phyloP scores from a whole-genome alignment of 176 grass and related monocot species.

The Tuctoria greenei region DNA sequence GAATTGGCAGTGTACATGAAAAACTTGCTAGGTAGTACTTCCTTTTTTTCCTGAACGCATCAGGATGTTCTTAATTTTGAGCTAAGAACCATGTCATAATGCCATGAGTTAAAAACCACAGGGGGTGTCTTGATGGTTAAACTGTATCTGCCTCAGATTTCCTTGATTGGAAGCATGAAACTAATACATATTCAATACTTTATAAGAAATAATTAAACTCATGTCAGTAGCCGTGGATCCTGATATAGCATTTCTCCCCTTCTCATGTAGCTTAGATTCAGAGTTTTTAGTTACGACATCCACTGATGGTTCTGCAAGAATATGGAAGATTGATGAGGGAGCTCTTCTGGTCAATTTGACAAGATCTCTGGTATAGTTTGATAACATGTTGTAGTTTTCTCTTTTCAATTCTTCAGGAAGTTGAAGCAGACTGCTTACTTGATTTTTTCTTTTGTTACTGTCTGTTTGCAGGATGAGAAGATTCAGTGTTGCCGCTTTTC shows the following conservation, averaged over 20 bases:
- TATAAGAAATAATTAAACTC: neutral
- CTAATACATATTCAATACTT: neutral
- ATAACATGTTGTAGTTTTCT: neutral
- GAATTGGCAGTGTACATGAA: neutral
- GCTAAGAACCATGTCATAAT: too few species aligned
- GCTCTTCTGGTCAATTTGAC: conserved; percentile 59
- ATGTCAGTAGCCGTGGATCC: neutral
- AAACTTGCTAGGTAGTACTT: neutral
- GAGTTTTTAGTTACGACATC: conserved; percentile 77
- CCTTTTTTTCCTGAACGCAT: too few species aligned
- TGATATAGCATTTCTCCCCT: conserved; percentile 15
- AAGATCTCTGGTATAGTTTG: conserved; percentile 53
- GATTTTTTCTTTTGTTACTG: conserved; percentile 1
- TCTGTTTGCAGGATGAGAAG: conserved; percentile 71
- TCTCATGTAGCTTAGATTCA: conserved; percentile 76
- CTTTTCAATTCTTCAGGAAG: neutral
- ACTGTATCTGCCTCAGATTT: neutral
- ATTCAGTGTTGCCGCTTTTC: conserved; percentile 93
- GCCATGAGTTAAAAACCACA: too few species aligned
- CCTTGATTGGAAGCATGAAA: neutral
- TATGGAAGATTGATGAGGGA: conserved; percentile 84
- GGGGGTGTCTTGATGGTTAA: neutral
- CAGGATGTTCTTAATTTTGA: too few species aligned
- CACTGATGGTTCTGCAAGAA: conserved; percentile 87
- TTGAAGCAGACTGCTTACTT: neutral